A percentile compares a stretch with the other conserved stretches of the same genome.
phyloP scores from a whole-genome alignment of 2,329 filamentous ascomycete genomes.

The Colletotrichum sp. region DNA sequence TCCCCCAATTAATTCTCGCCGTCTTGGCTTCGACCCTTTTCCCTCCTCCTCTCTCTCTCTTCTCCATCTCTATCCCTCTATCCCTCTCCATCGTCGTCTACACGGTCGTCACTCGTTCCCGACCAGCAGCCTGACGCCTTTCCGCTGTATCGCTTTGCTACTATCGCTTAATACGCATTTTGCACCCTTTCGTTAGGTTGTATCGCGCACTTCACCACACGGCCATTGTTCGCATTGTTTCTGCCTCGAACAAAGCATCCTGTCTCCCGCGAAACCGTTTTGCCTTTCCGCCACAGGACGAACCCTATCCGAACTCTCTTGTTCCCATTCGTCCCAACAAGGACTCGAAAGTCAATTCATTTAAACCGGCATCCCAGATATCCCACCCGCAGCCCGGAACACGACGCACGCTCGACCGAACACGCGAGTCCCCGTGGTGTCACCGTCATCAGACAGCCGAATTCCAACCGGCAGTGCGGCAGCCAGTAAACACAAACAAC shows the following conservation, averaged over 20 bases:
- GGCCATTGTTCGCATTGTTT: not conserved
- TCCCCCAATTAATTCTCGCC: not conserved
- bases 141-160: not conserved
- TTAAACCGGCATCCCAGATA: not conserved
- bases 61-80: not conserved
- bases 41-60: not conserved
- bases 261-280: not conserved
- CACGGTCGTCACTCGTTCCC: constrained; percentile 11
- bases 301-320: not conserved
- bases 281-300: not conserved
- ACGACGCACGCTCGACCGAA: not conserved
- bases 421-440: not conserved
- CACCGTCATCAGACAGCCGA: not conserved
- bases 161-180: constrained; percentile 10
- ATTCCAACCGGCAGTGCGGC: not conserved
- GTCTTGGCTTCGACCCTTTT: not conserved
- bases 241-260: not conserved
- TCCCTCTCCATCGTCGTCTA: not conserved
- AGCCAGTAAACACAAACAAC: constrained; percentile 1
- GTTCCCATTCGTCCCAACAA: constrained; percentile 3
- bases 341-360: not conserved
- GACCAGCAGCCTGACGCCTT: not conserved
- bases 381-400: not conserved
- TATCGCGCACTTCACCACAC: not conserved
- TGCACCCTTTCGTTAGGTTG: constrained; percentile 1